These are phyloP conservation scores for Neoconidiobolus thromboides DNA, from an alignment of 371 early-diverging fungal genomes.

Conservation along the genomic window DNA sequence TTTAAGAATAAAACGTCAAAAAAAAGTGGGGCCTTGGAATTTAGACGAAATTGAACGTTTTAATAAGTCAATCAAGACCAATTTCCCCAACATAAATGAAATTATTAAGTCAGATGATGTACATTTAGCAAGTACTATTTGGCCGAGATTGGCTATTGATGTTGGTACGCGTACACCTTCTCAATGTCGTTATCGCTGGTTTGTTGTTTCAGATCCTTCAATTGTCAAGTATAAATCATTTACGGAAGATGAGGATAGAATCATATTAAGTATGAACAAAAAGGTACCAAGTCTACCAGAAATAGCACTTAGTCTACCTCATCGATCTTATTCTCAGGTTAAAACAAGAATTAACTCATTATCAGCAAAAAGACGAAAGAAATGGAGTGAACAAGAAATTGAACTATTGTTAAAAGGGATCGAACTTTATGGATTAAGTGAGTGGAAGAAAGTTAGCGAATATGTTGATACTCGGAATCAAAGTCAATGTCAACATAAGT, in stretches of 20 bases:
- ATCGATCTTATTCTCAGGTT: not conserved
- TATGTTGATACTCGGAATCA: not conserved
- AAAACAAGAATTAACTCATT: not conserved
- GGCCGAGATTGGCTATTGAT: not conserved
- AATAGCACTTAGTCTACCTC: not conserved
- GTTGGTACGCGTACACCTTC: not conserved
- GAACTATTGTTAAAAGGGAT: not conserved
- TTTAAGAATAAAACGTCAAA: too few relatives aligned
- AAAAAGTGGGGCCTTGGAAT: too few relatives aligned
- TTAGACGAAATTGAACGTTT: too few relatives aligned
- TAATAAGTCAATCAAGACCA: too few relatives aligned
- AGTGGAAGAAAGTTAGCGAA: not conserved
- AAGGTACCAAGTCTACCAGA: not conserved
- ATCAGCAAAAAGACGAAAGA: not conserved
- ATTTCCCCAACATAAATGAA: not conserved
- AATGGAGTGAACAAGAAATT: not conserved
- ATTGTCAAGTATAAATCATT: not conserved
- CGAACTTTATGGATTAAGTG: not conserved
- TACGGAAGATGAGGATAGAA: not conserved
- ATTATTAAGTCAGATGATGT: not conserved
- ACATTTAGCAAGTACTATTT: too few relatives aligned
- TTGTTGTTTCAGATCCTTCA: not conserved
- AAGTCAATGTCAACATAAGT: not conserved
- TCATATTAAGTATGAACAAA: not conserved
- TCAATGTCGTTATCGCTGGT: not conserved